phyloP scores from a whole-genome alignment of 2,329 filamentous ascomycete species.

The Neopestalotiopsis clavispora region DNA sequence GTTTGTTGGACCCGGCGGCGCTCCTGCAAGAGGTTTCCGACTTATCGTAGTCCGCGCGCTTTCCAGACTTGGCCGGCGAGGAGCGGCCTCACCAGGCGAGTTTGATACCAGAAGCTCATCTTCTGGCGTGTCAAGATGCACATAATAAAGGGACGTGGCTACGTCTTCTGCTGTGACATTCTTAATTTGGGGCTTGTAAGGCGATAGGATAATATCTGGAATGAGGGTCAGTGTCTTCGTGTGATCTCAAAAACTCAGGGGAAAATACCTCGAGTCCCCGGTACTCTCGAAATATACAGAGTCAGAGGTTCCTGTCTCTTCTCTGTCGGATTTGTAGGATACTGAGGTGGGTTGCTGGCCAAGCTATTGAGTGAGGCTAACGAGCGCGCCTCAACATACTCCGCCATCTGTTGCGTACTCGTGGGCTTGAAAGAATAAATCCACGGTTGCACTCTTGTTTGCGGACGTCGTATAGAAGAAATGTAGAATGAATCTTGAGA shows the following conservation, averaged over 20 bases:
- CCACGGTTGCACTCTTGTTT: background rate
- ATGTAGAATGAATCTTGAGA: background rate
- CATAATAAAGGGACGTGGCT: slow-evolving; percentile 85
- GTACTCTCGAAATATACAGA: slow-evolving; percentile 92
- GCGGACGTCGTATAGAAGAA: background rate
- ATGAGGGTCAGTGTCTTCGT: slow-evolving; percentile 17
- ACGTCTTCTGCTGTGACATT: slow-evolving; percentile 90
- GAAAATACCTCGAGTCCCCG: slow-evolving; percentile 78
- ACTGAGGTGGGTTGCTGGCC: slow-evolving; percentile 84
- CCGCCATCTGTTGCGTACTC: slow-evolving; percentile 31
- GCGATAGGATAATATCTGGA: slow-evolving; percentile 87
- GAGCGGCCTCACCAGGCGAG: slow-evolving; percentile 27
- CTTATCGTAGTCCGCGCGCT: slow-evolving; percentile 46
- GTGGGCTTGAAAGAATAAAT: background rate
- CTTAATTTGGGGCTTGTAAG: slow-evolving; percentile 85
- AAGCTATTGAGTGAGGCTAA: slow-evolving; percentile 79
- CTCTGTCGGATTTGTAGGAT: slow-evolving; percentile 78
- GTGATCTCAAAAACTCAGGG: slow-evolving; percentile 16
- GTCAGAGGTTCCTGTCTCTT: slow-evolving; percentile 72
- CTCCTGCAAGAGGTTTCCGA: slow-evolving; percentile 54
- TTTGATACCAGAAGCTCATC: slow-evolving; percentile 49
- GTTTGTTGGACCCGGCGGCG: background rate
- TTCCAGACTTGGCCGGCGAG: slow-evolving; percentile 48
- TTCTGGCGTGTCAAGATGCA: slow-evolving; percentile 75
- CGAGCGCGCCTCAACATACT: slow-evolving; percentile 77